Percentiles rank a stretch among this genome's conserved stretches.
Evolutionary conservation across 805 yeast species (phyloP).

Genomic region (Saccharomycodes ludwigii): DNA sequence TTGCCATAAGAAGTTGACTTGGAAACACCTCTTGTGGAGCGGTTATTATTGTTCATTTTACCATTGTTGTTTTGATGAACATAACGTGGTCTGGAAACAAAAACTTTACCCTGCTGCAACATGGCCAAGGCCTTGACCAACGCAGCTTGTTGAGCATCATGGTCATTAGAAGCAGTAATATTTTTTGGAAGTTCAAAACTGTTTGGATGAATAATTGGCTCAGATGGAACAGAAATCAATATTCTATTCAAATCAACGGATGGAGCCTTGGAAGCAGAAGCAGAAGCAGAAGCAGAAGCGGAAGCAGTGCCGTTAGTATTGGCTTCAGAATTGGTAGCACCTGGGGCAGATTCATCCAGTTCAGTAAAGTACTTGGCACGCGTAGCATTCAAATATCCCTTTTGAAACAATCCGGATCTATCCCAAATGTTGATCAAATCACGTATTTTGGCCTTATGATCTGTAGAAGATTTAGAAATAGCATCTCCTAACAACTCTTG

Average conservation of each 20-base stretch:
- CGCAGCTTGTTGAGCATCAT: constrained; percentile 28
- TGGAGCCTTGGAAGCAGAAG: constrained; percentile 9
- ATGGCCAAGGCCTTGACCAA: constrained; percentile 27
- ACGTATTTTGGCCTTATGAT: constrained; percentile 58
- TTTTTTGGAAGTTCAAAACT: too few species aligned
- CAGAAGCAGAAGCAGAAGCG: constrained; percentile 16
- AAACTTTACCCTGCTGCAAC: constrained; percentile 23
- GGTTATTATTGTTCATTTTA: too few species aligned
- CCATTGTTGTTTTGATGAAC: too few species aligned
- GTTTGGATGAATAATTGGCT: too few species aligned
- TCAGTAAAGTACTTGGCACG: constrained; percentile 42
- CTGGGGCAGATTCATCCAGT: constrained; percentile 9
- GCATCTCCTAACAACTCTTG: constrained; percentile 54
- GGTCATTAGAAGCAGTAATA: constrained; percentile 17
- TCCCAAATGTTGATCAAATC: constrained; percentile 91
- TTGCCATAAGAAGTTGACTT: constrained; percentile 31
- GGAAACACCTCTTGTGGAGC: constrained; percentile 38
- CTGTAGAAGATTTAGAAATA: constrained; percentile 39
- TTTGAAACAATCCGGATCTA: constrained; percentile 64
- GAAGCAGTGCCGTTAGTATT: constrained; percentile 53
- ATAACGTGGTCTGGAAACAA: too few species aligned
- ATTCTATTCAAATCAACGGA: too few species aligned
- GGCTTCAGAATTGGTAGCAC: constrained; percentile 22
- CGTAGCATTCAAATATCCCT: constrained; percentile 40
- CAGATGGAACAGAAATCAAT: too few species aligned